Base-by-base conservation (phyloP, 306 rosid species). In the Quercus ilex region DNA sequence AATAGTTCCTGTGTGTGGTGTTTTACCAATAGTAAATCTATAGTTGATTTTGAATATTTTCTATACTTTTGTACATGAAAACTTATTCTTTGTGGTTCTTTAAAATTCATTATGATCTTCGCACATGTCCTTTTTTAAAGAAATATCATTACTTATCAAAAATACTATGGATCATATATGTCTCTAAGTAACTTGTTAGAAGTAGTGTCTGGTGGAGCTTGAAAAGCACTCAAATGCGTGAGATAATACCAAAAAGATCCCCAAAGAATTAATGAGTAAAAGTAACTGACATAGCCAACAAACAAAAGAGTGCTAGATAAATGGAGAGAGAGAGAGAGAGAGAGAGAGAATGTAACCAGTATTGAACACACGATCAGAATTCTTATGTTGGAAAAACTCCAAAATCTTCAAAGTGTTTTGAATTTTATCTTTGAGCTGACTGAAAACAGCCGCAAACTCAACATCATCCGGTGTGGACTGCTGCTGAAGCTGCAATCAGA, bases 351-450 rank as follows among this genome's bases (percentile, higher is more conserved):
- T 69, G 46, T 67, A 76, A 94, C 99, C 99, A 79, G 98, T 91
- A 86, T 83, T 84, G 84, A 95, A 95, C 53, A 95, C 97, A 71
- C 87, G 95, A 51, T 92, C 97, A 17, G 99, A 85, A 86, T 95
- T 95, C 79, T 89, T 90, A 6, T 83, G 76, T 83, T 95, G 99
- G 91, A 92, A 95, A 76, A 87, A 76, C 80, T 89, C 90, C 91
- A 95, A 83, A 74, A 38, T 9, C 86, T 76, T 89, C 86, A 91
- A 76, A 71, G 88, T 76, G 69, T 77, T 69, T 38, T 62, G 79
- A 76, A 90, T 83, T 84, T 92, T 95, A 72, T 77, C 86, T 79
- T 79, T 88, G 71, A 95, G 87, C 58, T 79, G 80, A 64, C 77
- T 89, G 51, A 92, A 64, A 38, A 72, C 35, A 73, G 25, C 41